phyloP scores from a whole-genome alignment of 2,329 filamentous ascomycete species.

The Colletotrichum echinochloae region DNA sequence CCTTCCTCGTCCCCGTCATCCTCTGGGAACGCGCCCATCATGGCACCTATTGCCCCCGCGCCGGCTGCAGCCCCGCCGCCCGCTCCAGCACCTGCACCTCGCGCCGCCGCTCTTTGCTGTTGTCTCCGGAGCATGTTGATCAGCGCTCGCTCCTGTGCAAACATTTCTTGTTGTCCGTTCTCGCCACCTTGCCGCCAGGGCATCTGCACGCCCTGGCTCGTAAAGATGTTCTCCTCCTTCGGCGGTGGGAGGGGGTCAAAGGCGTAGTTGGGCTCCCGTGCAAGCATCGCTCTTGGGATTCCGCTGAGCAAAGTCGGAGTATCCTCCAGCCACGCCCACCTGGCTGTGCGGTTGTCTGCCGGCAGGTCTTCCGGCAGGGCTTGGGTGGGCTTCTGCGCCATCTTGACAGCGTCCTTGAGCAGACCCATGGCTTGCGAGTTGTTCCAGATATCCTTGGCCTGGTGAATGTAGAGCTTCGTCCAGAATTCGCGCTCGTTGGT shows the following conservation, averaged over 20 bases:
- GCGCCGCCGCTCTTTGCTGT: conserved; percentile 18
- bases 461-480: conserved; percentile 79
- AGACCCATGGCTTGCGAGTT: conserved; percentile 76
- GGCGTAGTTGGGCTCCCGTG: conserved; percentile 74
- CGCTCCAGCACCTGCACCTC: conserved; percentile 14
- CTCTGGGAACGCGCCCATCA: conserved; percentile 34
- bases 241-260: conserved; percentile 86
- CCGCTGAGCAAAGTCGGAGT: conserved; percentile 76
- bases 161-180: conserved; percentile 7
- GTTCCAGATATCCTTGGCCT: conserved; percentile 88
- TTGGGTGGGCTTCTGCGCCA: conserved; percentile 57
- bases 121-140: conserved; percentile 27
- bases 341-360: conserved; percentile 66
- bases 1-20: conserved; percentile 38
- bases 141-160: conserved; percentile 24
- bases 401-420: conserved; percentile 76
- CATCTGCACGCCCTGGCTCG: conserved; percentile 54
- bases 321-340: conserved; percentile 84
- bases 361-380: conserved; percentile 56
- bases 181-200: conserved; percentile 55
- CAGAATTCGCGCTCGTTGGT: conserved; percentile 74
- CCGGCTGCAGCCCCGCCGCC: neutral
- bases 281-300: conserved; percentile 74
- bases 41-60: conserved; percentile 17
- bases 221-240: conserved; percentile 65